These are phyloP conservation scores for Oidium heveae DNA, from an alignment of 2,329 filamentous ascomycete species.

Conservation along the genomic window DNA sequence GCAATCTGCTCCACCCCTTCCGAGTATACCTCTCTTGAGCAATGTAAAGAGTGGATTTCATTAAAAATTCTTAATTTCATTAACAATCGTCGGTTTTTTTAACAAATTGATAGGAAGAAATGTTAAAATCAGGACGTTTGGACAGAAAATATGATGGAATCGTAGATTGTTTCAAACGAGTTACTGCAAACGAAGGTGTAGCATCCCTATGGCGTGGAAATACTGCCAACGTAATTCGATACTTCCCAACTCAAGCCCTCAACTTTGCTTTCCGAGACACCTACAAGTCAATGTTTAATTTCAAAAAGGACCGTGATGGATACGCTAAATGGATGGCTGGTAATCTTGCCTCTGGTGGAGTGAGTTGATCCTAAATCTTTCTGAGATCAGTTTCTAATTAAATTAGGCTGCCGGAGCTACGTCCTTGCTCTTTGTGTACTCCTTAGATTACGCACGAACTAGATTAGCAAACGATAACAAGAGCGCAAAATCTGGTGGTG, in stretches of 20 bases:
- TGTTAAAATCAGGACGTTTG: slow-evolving; percentile 96
- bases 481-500: slow-evolving; percentile 88
- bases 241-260: slow-evolving; percentile 99
- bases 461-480: slow-evolving; percentile 99
- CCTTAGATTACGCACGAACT: slow-evolving; percentile 99
- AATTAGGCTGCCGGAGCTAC: slow-evolving; percentile 83
- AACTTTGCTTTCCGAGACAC: slow-evolving; percentile 99
- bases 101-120: slow-evolving; percentile 57
- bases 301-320: slow-evolving; percentile 99
- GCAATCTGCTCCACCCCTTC: too few species aligned
- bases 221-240: slow-evolving; percentile 99
- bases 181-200: slow-evolving; percentile 72
- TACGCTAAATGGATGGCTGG: slow-evolving; percentile 98
- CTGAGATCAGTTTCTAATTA: slow-evolving; percentile 2
- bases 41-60: neutral
- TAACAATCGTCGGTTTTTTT: neutral
- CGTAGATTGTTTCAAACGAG: slow-evolving; percentile 83
- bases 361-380: slow-evolving; percentile 25
- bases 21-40: too few species aligned
- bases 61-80: neutral
- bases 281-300: slow-evolving; percentile 99
- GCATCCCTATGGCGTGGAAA: slow-evolving; percentile 97
- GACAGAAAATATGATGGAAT: slow-evolving; percentile 94
- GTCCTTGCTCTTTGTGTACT: slow-evolving; percentile 99
- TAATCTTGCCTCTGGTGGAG: slow-evolving; percentile 99